These are phyloP conservation scores for Coemansia sp. DNA, from an alignment of 192 early-diverging fungal genomes.

Conservation along the genomic window DNA sequence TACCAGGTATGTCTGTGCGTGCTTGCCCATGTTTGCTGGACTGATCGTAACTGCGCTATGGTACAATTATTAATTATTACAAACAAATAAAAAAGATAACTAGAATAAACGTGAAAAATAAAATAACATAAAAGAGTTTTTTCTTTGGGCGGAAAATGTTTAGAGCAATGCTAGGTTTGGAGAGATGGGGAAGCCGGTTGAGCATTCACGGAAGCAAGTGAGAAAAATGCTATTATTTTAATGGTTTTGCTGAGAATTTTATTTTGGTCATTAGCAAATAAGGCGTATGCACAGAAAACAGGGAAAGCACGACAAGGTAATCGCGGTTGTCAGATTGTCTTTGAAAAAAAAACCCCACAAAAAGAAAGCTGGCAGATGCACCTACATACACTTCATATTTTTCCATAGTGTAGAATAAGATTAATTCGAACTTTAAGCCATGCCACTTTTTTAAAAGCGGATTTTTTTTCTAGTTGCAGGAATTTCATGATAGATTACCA, in stretches of 20 bases:
- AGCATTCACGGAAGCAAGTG: too few relatives aligned
- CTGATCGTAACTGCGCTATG: not conserved
- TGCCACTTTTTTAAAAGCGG: not conserved
- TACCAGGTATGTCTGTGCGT: constrained; percentile 35
- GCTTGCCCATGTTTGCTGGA: constrained; percentile 15
- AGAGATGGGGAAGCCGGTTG: too few relatives aligned
- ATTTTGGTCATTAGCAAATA: not conserved
- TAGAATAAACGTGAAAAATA: too few relatives aligned
- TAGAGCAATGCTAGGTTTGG: too few relatives aligned
- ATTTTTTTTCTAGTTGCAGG: not conserved
- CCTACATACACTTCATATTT: not conserved
- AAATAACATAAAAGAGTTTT: too few relatives aligned
- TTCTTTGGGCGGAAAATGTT: too few relatives aligned
- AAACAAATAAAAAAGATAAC: too few relatives aligned
- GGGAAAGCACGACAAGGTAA: not conserved
- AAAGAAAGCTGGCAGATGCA: not conserved
- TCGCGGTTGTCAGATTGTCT: not conserved
- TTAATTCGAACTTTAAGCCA: too few relatives aligned
- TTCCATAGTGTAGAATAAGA: too few relatives aligned
- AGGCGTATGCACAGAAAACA: not conserved
- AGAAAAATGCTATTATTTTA: too few relatives aligned
- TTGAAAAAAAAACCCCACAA: not conserved
- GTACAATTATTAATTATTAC: too few relatives aligned
- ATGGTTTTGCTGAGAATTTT: too few relatives aligned
- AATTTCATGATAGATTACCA: not conserved